Evolutionary conservation across 2,329 filamentous ascomycete species (phyloP).

Genomic region (Fusarium sp.): DNA sequence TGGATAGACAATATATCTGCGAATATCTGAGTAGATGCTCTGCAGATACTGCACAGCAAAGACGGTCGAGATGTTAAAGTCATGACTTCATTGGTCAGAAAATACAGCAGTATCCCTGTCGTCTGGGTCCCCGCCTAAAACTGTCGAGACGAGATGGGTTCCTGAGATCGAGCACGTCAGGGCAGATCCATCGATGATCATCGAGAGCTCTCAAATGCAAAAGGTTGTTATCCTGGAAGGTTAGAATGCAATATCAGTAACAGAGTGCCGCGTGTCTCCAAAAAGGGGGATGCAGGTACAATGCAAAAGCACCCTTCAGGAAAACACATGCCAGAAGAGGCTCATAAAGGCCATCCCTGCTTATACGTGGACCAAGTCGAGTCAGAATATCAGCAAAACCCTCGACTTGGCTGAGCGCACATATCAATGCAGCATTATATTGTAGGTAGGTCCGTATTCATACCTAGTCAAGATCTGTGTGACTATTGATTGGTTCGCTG

Average conservation of each 20-base stretch:
- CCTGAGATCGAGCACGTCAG: constrained; percentile 7
- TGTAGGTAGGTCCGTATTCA: neutral
- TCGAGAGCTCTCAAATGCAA: neutral
- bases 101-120: constrained; percentile 11
- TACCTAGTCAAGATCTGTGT: neutral
- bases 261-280: neutral
- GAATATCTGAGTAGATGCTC: constrained; percentile 5
- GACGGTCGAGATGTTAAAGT: neutral
- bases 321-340: constrained; percentile 9
- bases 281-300: constrained; percentile 6
- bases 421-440: neutral
- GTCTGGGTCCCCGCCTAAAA: neutral
- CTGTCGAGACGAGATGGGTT: constrained; percentile 7
- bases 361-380: neutral
- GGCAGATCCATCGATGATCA: constrained; percentile 24
- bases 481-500: constrained; percentile 1
- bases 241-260: neutral
- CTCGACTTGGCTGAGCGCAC: neutral
- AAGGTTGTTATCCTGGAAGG: neutral
- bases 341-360: constrained; percentile 2
- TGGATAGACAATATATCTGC: neutral
- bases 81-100: constrained; percentile 17
- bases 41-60: constrained; percentile 1
- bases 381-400: neutral
- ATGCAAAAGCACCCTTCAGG: constrained; percentile 11